A percentile compares a stretch with the other conserved stretches of the same genome.
Evolutionary conservation across 257 asterid species (phyloP).

Genomic region (Petunia axillaris): DNA sequence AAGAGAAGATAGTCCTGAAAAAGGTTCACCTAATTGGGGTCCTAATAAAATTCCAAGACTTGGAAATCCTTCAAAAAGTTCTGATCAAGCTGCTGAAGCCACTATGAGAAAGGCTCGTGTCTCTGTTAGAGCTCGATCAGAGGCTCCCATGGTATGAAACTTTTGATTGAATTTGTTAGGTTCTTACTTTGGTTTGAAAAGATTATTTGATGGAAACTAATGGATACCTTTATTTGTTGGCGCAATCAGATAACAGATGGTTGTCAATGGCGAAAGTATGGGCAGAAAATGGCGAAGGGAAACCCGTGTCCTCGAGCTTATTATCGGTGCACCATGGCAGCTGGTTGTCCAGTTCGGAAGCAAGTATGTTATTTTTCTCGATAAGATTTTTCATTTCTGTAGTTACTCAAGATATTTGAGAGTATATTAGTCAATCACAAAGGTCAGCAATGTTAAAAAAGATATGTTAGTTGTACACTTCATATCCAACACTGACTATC

Average conservation of each 20-base stretch:
- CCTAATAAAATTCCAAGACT: constrained; percentile 58
- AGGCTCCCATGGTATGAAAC: constrained; percentile 71
- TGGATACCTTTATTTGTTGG: neutral
- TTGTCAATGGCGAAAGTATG: constrained; percentile 98
- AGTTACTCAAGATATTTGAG: neutral
- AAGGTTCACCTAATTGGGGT: constrained; percentile 43
- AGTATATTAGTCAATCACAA: neutral
- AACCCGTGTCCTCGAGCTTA: constrained; percentile 98
- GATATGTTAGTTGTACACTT: constrained; percentile 8
- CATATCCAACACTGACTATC: neutral
- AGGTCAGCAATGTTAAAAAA: neutral
- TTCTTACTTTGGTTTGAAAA: neutral
- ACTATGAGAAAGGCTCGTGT: constrained; percentile 99
- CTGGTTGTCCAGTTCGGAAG: constrained; percentile 92
- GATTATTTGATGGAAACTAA: neutral
- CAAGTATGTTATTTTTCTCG: constrained; percentile 56
- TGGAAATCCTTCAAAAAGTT: constrained; percentile 40
- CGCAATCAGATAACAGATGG: constrained; percentile 78
- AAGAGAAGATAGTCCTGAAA: constrained; percentile 47
- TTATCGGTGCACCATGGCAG: constrained; percentile 96
- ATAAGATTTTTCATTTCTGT: neutral
- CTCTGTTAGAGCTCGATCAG: constrained; percentile 90
- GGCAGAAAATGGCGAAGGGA: constrained; percentile 97
- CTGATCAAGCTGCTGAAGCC: constrained; percentile 85
- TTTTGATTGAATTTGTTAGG: neutral